A percentile compares a stretch with the other conserved stretches of the same genome.
These are phyloP conservation scores for Naganishia onofrii DNA, from an alignment of 768 basidiomycete species.

Conservation along the genomic window DNA sequence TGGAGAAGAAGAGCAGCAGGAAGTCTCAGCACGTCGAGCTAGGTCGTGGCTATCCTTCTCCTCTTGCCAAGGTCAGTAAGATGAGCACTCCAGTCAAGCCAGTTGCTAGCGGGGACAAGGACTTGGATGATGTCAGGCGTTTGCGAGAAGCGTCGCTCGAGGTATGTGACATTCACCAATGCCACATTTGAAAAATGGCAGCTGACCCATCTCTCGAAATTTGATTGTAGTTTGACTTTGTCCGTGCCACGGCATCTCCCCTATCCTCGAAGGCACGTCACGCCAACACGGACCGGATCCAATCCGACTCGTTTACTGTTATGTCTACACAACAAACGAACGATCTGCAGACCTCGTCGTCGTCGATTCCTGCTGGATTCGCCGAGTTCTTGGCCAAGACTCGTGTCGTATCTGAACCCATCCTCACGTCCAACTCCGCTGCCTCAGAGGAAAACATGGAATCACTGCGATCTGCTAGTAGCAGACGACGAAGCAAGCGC, in stretches of 20 bases:
- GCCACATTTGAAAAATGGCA: background rate
- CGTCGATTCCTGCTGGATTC: constrained; percentile 17
- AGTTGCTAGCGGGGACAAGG: background rate
- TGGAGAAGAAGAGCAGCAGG: constrained; percentile 3
- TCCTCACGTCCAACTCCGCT: background rate
- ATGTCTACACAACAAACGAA: too few species aligned
- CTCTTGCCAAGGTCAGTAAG: constrained; percentile 11
- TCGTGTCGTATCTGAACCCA: constrained; percentile 26
- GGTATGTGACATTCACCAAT: background rate
- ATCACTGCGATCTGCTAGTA: background rate
- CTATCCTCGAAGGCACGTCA: background rate
- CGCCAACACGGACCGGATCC: background rate
- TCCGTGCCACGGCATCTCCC: constrained; percentile 10
- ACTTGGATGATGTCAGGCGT: constrained; percentile 20
- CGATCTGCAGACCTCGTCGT: background rate
- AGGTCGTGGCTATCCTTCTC: constrained; percentile 3
- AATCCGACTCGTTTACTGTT: constrained; percentile 5
- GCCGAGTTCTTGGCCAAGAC: constrained; percentile 24
- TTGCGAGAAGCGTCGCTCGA: constrained; percentile 20
- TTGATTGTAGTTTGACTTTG: background rate
- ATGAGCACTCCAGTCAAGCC: background rate
- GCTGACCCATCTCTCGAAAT: background rate
- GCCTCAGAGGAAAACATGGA: background rate
- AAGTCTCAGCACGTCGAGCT: constrained; percentile 6
- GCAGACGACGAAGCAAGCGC: constrained; percentile 18